Conservation (phyloP, 2,329 filamentous ascomycete genomes). For the Metarhizium sp. region DNA sequence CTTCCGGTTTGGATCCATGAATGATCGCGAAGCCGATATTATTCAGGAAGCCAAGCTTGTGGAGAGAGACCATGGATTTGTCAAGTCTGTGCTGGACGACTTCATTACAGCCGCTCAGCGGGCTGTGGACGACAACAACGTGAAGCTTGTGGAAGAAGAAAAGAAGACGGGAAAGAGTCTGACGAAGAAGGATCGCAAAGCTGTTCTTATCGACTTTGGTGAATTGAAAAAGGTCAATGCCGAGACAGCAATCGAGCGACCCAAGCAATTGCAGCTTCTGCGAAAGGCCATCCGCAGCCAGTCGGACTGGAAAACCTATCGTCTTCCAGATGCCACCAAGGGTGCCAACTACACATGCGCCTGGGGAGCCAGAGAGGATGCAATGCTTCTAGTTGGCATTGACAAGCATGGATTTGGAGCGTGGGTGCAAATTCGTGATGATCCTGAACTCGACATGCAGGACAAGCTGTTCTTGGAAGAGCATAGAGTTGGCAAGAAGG, state of each 20-base stretch:
- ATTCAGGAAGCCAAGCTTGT: conserved; percentile 76
- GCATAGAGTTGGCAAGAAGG: conserved; percentile 96
- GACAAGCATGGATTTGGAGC: conserved; percentile 90
- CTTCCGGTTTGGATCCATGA: conserved; percentile 82
- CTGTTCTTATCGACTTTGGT: conserved; percentile 87
- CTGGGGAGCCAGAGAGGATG: conserved; percentile 91
- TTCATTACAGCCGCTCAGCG: conserved; percentile 52
- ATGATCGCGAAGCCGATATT: conserved; percentile 80
- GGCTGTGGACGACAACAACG: conserved; percentile 57
- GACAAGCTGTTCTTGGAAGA: conserved; percentile 97
- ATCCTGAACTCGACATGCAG: conserved; percentile 70
- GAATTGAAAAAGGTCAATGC: conserved; percentile 94
- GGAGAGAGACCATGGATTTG: conserved; percentile 72
- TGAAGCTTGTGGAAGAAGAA: conserved; percentile 69
- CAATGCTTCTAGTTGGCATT: conserved; percentile 93
- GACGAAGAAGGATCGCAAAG: conserved; percentile 97
- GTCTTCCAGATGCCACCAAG: conserved; percentile 85
- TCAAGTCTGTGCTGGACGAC: conserved; percentile 67
- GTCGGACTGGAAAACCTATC: conserved; percentile 68
- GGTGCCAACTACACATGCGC: conserved; percentile 82
- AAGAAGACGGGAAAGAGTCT: conserved; percentile 71
- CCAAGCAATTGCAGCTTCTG: conserved; percentile 78
- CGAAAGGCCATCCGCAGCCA: conserved; percentile 60
- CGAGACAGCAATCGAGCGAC: conserved; percentile 86
- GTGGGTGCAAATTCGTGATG: conserved; percentile 90